Conservation (phyloP, 139 green algal species). For the Picochlorum sp. region DNA sequence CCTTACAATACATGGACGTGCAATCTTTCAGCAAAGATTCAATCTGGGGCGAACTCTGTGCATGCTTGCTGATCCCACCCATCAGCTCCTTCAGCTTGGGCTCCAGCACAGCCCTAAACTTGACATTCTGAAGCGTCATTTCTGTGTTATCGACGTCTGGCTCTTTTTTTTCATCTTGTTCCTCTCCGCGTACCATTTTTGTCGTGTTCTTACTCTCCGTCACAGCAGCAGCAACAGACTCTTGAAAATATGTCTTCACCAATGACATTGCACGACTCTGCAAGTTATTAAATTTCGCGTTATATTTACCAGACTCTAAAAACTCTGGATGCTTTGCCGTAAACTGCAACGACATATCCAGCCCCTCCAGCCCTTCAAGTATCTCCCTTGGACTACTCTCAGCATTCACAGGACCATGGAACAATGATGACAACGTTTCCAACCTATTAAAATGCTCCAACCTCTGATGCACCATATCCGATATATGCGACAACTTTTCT, state of each 20-base stretch:
- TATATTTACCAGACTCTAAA: constrained; percentile 73
- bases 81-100: constrained; percentile 71
- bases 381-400: constrained; percentile 45
- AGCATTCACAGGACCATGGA: constrained; percentile 41
- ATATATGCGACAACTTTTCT: constrained; percentile 42
- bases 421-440: constrained; percentile 60
- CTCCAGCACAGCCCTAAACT: constrained; percentile 83
- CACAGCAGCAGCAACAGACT: constrained; percentile 44
- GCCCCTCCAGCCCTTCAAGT: constrained; percentile 64
- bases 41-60: constrained; percentile 52
- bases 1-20: constrained; percentile 61
- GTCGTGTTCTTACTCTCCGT: background rate
- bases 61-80: constrained; percentile 57
- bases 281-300: constrained; percentile 80
- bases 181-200: too few species aligned
- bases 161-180: background rate
- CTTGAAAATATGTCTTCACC: constrained; percentile 61
- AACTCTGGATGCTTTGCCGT: constrained; percentile 75
- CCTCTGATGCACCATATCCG: constrained; percentile 58
- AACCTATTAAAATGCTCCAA: constrained; percentile 92
- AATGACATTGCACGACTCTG: constrained; percentile 64
- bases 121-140: constrained; percentile 85
- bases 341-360: constrained; percentile 86
- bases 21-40: constrained; percentile 82
- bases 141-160: constrained; percentile 62